Evolutionary conservation across 2,329 filamentous ascomycete genomes (phyloP).

Genomic region (Fusarium sp.): DNA sequence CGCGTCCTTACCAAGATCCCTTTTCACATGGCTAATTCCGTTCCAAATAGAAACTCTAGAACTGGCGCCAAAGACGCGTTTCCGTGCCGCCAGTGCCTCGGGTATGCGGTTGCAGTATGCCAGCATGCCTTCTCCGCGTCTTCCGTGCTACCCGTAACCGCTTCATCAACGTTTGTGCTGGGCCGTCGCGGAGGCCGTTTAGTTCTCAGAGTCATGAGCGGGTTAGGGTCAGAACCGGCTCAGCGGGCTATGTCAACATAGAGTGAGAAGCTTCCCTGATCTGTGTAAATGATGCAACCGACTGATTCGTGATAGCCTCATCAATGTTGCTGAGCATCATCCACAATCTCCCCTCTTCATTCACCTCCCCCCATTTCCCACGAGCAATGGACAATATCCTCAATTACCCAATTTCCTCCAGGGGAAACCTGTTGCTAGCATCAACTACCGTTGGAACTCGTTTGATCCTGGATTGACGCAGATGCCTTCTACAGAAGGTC

Average conservation of each 20-base stretch:
- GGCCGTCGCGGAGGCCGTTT: slow-evolving; percentile 24
- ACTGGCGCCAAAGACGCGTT: not conserved
- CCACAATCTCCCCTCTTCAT: slow-evolving; percentile 62
- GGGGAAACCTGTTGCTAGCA: slow-evolving; percentile 61
- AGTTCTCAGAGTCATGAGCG: slow-evolving; percentile 51
- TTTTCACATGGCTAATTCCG: not conserved
- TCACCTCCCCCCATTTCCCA: slow-evolving; percentile 65
- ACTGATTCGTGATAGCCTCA: slow-evolving; percentile 54
- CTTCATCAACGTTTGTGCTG: not conserved
- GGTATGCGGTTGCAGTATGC: slow-evolving; percentile 40
- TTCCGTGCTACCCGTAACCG: slow-evolving; percentile 25
- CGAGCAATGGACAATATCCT: slow-evolving; percentile 38
- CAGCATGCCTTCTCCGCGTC: slow-evolving; percentile 33
- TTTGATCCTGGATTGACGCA: slow-evolving; percentile 25
- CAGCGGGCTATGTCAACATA: slow-evolving; percentile 61
- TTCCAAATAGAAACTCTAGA: not conserved
- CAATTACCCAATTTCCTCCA: slow-evolving; percentile 57
- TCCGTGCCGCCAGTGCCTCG: not conserved
- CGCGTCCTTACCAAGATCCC: not conserved
- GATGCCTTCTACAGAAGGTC: slow-evolving; percentile 41
- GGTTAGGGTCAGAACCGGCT: slow-evolving; percentile 61
- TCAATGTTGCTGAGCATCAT: slow-evolving; percentile 57
- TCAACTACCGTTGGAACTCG: slow-evolving; percentile 70
- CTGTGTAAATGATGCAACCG: slow-evolving; percentile 12
- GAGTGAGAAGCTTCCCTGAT: slow-evolving; percentile 57